Evolutionary conservation across 2,329 filamentous ascomycete species (phyloP).

Genomic region (Canariomyces notabilis): DNA sequence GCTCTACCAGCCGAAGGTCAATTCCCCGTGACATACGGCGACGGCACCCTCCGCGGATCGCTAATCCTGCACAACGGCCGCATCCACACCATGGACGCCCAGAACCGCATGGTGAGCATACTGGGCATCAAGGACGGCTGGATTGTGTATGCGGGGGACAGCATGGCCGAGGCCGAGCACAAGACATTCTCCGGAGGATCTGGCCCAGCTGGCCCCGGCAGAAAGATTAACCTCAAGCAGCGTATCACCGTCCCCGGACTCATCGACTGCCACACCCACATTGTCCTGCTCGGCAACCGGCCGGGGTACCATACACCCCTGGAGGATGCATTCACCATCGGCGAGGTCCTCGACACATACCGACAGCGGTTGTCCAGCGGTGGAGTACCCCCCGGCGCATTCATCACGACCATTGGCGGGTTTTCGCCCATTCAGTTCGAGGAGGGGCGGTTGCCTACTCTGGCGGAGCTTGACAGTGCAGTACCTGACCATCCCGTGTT

Average conservation of each 20-base stretch:
- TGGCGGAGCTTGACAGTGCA: slow-evolving; percentile 26
- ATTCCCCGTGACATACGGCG: background rate
- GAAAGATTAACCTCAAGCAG: slow-evolving; percentile 22
- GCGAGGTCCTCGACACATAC: slow-evolving; percentile 24
- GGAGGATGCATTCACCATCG: slow-evolving; percentile 26
- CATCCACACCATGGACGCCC: slow-evolving; percentile 25
- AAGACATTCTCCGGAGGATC: slow-evolving; percentile 19
- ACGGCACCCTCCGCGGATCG: slow-evolving; percentile 16
- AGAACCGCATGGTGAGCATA: slow-evolving; percentile 17
- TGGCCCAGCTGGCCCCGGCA: slow-evolving; percentile 12
- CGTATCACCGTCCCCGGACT: slow-evolving; percentile 25
- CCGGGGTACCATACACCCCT: slow-evolving; percentile 28
- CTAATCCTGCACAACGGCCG: slow-evolving; percentile 26
- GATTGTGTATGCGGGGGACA: slow-evolving; percentile 25
- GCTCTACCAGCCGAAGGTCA: background rate
- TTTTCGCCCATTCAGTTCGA: slow-evolving; percentile 28
- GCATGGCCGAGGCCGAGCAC: background rate
- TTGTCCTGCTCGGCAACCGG: slow-evolving; percentile 28
- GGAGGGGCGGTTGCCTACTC: slow-evolving; percentile 26
- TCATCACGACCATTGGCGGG: slow-evolving; percentile 29
- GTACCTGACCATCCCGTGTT: slow-evolving; percentile 25
- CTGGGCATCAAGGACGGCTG: slow-evolving; percentile 24
- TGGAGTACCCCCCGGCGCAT: slow-evolving; percentile 17
- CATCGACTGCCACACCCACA: slow-evolving; percentile 29
- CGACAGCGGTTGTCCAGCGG: slow-evolving; percentile 11